Evolutionary conservation across 2,329 filamentous ascomycete genomes (phyloP).

Genomic region (Colletotrichum sp.): DNA sequence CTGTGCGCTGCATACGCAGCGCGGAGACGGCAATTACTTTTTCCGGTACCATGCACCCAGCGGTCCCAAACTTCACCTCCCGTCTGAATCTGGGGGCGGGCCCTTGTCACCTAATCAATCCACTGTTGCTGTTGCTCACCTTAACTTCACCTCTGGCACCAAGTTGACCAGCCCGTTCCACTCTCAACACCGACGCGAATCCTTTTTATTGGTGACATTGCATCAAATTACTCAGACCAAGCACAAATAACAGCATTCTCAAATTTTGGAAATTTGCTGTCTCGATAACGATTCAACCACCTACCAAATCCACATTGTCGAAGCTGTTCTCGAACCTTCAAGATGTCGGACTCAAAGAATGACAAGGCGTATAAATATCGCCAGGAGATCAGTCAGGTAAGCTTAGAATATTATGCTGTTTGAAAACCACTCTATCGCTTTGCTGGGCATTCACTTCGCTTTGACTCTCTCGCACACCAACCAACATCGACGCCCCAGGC

Average conservation of each 20-base stretch:
- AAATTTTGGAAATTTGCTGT: background rate
- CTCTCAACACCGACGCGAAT: background rate
- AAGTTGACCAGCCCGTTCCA: background rate
- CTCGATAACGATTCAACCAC: background rate
- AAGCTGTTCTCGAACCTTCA: background rate
- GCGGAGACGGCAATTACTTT: background rate
- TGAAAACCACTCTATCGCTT: background rate
- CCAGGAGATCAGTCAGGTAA: constrained; percentile 97
- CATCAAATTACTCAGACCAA: background rate
- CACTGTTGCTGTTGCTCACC: background rate
- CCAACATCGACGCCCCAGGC: background rate
- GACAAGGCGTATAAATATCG: constrained; percentile 81
- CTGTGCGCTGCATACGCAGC: background rate
- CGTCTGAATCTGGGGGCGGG: background rate
- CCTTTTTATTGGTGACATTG: background rate
- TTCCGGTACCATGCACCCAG: background rate
- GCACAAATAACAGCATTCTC: background rate
- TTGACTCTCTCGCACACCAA: background rate
- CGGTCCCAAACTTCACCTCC: background rate
- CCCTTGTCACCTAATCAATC: background rate
- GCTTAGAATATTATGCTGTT: constrained; percentile 28
- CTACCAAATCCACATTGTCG: background rate
- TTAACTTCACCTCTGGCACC: background rate
- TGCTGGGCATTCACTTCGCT: background rate
- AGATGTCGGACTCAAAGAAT: constrained; percentile 56